Conservation (phyloP, 2,329 filamentous ascomycete genomes). For the Penicillium fuscoglaucum region DNA sequence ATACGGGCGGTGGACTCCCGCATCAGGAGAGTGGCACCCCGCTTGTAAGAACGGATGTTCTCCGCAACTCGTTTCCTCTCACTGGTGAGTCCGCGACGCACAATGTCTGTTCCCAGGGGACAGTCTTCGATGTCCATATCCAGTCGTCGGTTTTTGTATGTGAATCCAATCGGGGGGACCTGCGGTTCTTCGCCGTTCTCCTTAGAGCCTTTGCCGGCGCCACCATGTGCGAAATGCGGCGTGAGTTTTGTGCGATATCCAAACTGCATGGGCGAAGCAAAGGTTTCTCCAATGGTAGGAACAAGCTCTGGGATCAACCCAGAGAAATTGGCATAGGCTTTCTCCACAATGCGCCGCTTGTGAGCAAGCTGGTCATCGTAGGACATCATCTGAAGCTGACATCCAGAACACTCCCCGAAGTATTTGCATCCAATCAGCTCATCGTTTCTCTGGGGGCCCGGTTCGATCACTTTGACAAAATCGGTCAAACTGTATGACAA, state of each 20-base stretch:
- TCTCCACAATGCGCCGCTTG: constrained; percentile 84
- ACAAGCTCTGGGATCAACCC: constrained; percentile 73
- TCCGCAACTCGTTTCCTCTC: constrained; percentile 74
- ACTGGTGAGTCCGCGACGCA: constrained; percentile 73
- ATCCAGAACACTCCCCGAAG: constrained; percentile 84
- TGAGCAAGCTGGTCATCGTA: constrained; percentile 82
- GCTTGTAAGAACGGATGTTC: constrained; percentile 70
- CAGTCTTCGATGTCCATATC: constrained; percentile 97
- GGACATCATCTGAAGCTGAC: constrained; percentile 95
- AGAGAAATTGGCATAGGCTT: constrained; percentile 90
- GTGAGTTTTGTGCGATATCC: constrained; percentile 96
- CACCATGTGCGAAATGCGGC: constrained; percentile 85
- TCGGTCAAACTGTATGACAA: constrained; percentile 76
- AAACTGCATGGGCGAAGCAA: constrained; percentile 86
- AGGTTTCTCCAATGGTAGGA: constrained; percentile 76
- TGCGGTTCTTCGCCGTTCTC: constrained; percentile 55
- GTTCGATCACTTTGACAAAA: constrained; percentile 72
- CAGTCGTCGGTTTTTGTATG: constrained; percentile 73
- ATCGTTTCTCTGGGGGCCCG: constrained; percentile 76
- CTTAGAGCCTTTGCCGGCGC: constrained; percentile 50
- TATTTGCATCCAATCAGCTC: constrained; percentile 77
- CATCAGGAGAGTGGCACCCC: constrained; percentile 83
- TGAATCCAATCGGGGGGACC: constrained; percentile 84
- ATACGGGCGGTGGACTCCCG: constrained; percentile 77
- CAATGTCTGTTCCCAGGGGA: constrained; percentile 85